Percentiles rank a stretch among this genome's conserved stretches.
phyloP scores from a whole-genome alignment of 768 basidiomycete species.

The Tylopilus sp. region DNA sequence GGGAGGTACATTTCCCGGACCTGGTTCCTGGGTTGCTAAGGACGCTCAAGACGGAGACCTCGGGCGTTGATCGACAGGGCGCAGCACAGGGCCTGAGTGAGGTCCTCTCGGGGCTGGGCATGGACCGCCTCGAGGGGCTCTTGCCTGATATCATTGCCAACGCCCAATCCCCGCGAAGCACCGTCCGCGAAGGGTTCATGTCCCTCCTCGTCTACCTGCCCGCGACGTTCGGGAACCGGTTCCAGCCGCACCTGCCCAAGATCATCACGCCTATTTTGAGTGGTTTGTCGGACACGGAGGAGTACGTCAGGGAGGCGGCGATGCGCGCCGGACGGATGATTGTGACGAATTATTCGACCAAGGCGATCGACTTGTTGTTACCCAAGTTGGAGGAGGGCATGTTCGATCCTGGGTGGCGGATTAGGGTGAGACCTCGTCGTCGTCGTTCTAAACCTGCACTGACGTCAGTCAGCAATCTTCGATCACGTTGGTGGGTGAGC shows the following conservation, averaged over 20 bases:
- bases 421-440: conserved; percentile 58
- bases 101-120: conserved; percentile 93
- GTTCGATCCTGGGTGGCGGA: conserved; percentile 94
- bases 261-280: conserved; percentile 91
- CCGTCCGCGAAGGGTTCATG: conserved; percentile 98
- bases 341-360: conserved; percentile 87
- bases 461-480: conserved; percentile 99
- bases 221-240: conserved; percentile 92
- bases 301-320: conserved; percentile 94
- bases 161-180: conserved; percentile 83
- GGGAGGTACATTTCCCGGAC: conserved; percentile 93
- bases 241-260: conserved; percentile 93
- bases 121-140: conserved; percentile 92
- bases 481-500: conserved; percentile 91
- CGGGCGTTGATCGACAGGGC: conserved; percentile 95
- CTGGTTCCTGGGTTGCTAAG: conserved; percentile 86
- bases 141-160: conserved; percentile 92
- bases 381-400: conserved; percentile 94
- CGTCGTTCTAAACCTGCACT: not conserved
- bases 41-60: conserved; percentile 88
- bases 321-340: conserved; percentile 99
- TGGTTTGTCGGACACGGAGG: conserved; percentile 89
- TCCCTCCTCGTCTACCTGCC: conserved; percentile 93
- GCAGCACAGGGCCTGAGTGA: conserved; percentile 97
- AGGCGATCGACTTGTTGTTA: conserved; percentile 88